Percentiles rank a stretch among this genome's conserved stretches.
Evolutionary conservation across 2,329 filamentous ascomycete genomes (phyloP).

Genomic region (Corinectria fuckeliana): DNA sequence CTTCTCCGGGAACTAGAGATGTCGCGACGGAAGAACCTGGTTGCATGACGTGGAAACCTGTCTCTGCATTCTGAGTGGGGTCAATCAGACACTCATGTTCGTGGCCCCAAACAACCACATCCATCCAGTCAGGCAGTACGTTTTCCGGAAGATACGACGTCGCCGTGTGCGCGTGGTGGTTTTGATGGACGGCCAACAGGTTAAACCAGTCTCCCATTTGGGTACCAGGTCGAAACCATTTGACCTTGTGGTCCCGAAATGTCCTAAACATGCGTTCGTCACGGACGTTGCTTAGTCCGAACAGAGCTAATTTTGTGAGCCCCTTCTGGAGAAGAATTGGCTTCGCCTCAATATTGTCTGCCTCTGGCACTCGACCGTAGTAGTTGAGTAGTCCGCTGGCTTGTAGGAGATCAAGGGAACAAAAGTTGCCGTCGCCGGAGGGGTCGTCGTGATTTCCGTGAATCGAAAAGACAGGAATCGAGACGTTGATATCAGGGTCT

Average conservation of each 20-base stretch:
- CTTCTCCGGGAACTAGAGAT: conserved; percentile 87
- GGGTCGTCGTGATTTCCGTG: conserved; percentile 99
- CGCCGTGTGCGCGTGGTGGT: conserved; percentile 89
- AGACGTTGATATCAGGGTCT: conserved; percentile 94
- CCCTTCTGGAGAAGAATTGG: conserved; percentile 94
- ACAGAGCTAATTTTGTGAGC: conserved; percentile 87
- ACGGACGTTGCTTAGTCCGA: conserved; percentile 93
- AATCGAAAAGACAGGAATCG: conserved; percentile 97
- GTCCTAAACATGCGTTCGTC: conserved; percentile 95
- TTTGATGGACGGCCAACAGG: conserved; percentile 92
- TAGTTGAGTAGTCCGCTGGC: conserved; percentile 94
- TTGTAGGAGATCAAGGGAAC: conserved; percentile 89
- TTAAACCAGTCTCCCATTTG: conserved; percentile 95
- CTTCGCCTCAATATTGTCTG: conserved; percentile 94
- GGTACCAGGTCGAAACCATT: conserved; percentile 83
- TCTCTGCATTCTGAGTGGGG: conserved; percentile 82
- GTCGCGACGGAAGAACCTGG: conserved; percentile 96
- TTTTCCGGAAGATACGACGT: conserved; percentile 95
- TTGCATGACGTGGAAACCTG: conserved; percentile 94
- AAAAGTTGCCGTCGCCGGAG: conserved; percentile 92
- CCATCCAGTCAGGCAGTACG: conserved; percentile 88
- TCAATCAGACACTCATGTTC: conserved; percentile 96
- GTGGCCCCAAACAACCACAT: conserved; percentile 95
- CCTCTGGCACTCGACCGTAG: conserved; percentile 89
- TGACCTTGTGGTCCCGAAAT: conserved; percentile 91